Conservation (phyloP, 495 filamentous ascomycete species). For the Extremus antarcticus region DNA sequence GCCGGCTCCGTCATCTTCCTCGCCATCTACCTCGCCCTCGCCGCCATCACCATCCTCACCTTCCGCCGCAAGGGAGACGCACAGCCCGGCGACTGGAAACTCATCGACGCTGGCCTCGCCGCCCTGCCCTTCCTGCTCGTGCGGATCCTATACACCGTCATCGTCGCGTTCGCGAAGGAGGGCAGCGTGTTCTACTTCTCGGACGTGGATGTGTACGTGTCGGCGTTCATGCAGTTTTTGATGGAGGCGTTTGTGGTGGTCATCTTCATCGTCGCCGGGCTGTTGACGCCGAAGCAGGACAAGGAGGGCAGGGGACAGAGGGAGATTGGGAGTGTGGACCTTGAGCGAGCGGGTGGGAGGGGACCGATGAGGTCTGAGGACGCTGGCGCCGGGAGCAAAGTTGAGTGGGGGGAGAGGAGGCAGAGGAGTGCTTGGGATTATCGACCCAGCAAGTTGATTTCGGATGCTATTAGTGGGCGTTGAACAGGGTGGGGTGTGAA, state of each 20-base stretch:
- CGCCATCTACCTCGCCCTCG: conserved; percentile 10
- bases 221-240: conserved; percentile 20
- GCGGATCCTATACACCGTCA: conserved; percentile 14
- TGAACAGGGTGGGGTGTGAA: not conserved
- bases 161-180: conserved; percentile 6
- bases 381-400: not conserved
- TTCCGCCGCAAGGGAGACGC: conserved; percentile 1
- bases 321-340: not conserved
- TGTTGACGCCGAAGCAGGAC: conserved; percentile 13
- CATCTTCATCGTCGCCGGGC: conserved; percentile 12
- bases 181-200: conserved; percentile 9
- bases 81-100: conserved; percentile 3
- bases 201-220: conserved; percentile 14
- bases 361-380: not conserved
- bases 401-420: not conserved
- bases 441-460: conserved; percentile 11
- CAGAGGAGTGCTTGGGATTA: conserved; percentile 7
- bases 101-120: conserved; percentile 6
- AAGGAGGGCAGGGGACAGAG: not conserved
- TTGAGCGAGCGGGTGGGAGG: not conserved
- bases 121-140: conserved; percentile 17
- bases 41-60: conserved; percentile 3
- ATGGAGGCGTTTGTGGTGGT: conserved; percentile 15
- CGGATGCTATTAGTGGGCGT: conserved; percentile 1
- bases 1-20: conserved; percentile 16